Evolutionary conservation across 2,329 filamentous ascomycete genomes (phyloP), one percentile per base, ranked within the genome.

Genomic region (Xylaria sp.): DNA sequence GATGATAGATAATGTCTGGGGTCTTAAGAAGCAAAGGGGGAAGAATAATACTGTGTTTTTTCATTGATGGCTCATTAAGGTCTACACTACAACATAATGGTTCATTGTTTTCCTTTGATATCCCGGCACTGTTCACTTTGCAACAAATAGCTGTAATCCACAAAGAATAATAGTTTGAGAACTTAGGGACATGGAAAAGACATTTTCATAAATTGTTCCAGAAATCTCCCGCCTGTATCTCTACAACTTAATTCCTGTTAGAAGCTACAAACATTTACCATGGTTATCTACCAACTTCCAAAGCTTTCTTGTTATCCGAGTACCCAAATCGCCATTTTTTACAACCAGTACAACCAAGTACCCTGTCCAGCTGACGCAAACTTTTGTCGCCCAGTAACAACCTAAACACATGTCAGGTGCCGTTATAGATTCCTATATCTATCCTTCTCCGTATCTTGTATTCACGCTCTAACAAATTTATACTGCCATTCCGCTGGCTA

Each of bases 21-120:
- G 13, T 36, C 3, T 36, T 39, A 15, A 10, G 13, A 39, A 39
- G 28, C 28, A 30, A 6, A 30, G 6, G 28, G 9, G 9, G 34
- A 36, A 36, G 34, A n/a, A n/a, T n/a, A n/a, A n/a, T n/a, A 18
- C 36, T 39, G 18, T 39, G 36, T 39, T 39, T 39, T 39, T 39
- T 39, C 36, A 32, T 50, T 20, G 39, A 48, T 32, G 36, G 18
- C 8, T 28, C 13, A 20, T 52, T 36, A n/a, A 20, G 3, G 12
- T 43, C 23, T 9, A 39, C 20, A 36, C 28, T 46, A 36, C 28
- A 36, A 65, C 58, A 65, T 18, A 41, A 62, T 6, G 30, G 25
- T 60, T 28, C 43, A 30, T 56, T 43, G 28, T 23, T 32, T 43
- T n/a, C n/a, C 53, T 52, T 67, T 60, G 39, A 32, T 18, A 61